Base-by-base conservation (phyloP, 2,329 filamentous ascomycete genomes). In the Penicillium sp. region DNA sequence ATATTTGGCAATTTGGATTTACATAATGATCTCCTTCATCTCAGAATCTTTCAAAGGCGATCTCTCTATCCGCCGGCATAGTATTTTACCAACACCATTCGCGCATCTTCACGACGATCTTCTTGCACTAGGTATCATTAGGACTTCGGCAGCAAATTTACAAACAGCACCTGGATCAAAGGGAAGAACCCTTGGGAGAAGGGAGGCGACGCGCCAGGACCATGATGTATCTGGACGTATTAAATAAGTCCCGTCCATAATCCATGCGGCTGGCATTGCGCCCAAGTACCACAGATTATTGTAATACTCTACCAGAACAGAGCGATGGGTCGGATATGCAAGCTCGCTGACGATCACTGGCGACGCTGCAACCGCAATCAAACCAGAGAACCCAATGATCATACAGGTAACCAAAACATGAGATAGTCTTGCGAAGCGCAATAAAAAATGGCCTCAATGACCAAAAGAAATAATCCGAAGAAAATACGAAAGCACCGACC, bases 341-440 rank as follows among this genome's bases (percentile, higher is more conserved):
- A 77, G 64, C 53, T 78, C 76, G 24, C 68, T 74, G 57, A 77
- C 71, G 15, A 77, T 55, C 16, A 71, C 53, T 3, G 70, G 69
- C 3, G 66, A 65, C 4, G 63, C 59, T 1, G 63, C 64, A 7
- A 62, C 60, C 24, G 65, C 65, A 58, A 67, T 69, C 2, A 65
- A 65, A n/a, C 64, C 62, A 0, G 67, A 68, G 21, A 66, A 62
- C 2, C 72, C 72, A 6, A 75, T 58, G 28, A 74, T 59, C 31
- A 72, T 64, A 5, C 70, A 65, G 5, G 66, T 60, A n/a, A 70
- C 49, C 26, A 73, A 56, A 75, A 73, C 29, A 59, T 61, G 1
- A 39, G 52, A 18, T 56, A 56, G 42, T 68, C 63, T 1, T 51
- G 50, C 2, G 66, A 56, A 7, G 64, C 58, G 6, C 62, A 60